A percentile compares a stretch with the other conserved stretches of the same genome.
Evolutionary conservation across 2,329 filamentous ascomycete genomes (phyloP).

Genomic region (Elsinoe batatas): DNA sequence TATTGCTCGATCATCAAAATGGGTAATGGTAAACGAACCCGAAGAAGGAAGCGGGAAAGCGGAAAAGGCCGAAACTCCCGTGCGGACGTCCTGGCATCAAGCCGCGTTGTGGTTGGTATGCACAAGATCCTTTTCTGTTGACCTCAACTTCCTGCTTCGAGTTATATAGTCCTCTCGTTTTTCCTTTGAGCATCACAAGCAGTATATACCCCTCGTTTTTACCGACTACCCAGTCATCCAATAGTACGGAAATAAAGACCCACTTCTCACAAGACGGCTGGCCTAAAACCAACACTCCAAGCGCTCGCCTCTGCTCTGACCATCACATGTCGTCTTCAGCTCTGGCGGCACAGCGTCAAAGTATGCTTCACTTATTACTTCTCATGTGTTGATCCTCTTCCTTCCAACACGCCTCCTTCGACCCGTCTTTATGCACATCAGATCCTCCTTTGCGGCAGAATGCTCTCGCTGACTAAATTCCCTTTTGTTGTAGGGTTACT

Average conservation of each 20-base stretch:
- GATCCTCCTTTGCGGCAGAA: not conserved
- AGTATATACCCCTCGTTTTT: too few relatives aligned
- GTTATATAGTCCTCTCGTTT: too few relatives aligned
- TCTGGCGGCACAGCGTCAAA: not conserved
- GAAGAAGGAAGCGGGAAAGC: too few relatives aligned
- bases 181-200: too few relatives aligned
- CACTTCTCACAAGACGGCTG: not conserved
- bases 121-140: too few relatives aligned
- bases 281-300: not conserved
- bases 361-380: not conserved
- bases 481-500: conserved; percentile 6
- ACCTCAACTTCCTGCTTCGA: too few relatives aligned
- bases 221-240: too few relatives aligned
- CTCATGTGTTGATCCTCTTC: not conserved
- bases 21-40: not conserved
- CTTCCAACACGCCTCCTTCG: not conserved
- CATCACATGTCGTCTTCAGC: conserved; percentile 6
- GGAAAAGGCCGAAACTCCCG: too few relatives aligned
- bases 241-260: not conserved
- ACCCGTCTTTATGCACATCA: not conserved
- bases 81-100: too few relatives aligned
- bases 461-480: conserved; percentile 5
- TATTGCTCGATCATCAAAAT: not conserved
- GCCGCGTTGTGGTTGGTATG: too few relatives aligned
- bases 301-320: not conserved